A percentile compares a stretch with the other conserved stretches of the same genome.
phyloP scores from a whole-genome alignment of 345 rosid genomes.

The Sisymbrium irio region DNA sequence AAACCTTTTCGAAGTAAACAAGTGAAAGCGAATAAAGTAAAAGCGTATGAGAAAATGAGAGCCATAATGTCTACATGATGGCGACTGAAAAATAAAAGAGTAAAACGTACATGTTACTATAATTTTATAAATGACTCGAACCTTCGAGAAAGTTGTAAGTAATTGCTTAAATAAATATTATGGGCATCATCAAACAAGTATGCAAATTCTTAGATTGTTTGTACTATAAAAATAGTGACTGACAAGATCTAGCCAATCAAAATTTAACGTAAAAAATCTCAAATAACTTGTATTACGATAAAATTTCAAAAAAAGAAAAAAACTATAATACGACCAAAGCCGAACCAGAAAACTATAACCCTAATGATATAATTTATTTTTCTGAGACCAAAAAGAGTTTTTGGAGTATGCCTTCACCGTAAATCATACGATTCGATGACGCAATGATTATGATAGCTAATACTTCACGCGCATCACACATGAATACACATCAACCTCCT shows the following conservation, averaged over 20 bases:
- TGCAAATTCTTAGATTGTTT: neutral
- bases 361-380: too few relatives aligned
- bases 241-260: too few relatives aligned
- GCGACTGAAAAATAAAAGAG: neutral
- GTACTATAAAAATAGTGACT: neutral
- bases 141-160: neutral
- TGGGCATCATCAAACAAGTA: too few relatives aligned
- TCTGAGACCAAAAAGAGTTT: neutral
- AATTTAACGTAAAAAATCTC: too few relatives aligned
- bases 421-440: constrained; percentile 33
- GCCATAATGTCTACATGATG: neutral
- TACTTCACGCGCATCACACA: neutral
- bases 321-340: neutral
- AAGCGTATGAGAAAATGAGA: constrained; percentile 10
- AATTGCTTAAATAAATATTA: neutral
- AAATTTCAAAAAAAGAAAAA: neutral
- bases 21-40: constrained; percentile 17
- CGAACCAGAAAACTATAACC: neutral
- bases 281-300: too few relatives aligned
- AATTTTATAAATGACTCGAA: neutral
- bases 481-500: constrained; percentile 6
- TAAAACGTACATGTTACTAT: neutral
- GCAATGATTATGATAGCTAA: constrained; percentile 20
- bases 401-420: constrained; percentile 17
- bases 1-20: constrained; percentile 1